Conservation (phyloP, 1,284 basidiomycete genomes). For the Ustilago sp. region DNA sequence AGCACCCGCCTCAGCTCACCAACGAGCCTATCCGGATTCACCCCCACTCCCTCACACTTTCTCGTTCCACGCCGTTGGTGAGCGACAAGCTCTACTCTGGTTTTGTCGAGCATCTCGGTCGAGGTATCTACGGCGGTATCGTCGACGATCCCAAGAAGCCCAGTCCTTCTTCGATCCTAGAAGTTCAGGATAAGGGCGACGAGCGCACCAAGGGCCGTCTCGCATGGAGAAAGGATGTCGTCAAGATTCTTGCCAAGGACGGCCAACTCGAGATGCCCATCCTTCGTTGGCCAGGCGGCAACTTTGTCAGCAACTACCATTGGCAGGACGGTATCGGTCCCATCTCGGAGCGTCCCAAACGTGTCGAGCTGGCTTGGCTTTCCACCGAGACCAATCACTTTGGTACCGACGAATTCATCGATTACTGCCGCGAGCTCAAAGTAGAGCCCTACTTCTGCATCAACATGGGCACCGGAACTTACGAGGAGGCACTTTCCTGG, state of each 20-base stretch:
- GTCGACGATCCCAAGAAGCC: conserved; percentile 72
- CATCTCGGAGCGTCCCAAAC: conserved; percentile 73
- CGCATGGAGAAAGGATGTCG: conserved; percentile 76
- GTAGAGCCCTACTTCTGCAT: conserved; percentile 76
- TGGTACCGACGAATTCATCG: conserved; percentile 75
- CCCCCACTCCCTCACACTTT: conserved; percentile 28
- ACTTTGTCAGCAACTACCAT: conserved; percentile 75
- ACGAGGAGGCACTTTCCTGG: conserved; percentile 77
- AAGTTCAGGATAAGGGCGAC: conserved; percentile 55
- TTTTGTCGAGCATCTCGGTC: conserved; percentile 65
- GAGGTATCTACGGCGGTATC: conserved; percentile 77
- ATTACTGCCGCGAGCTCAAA: conserved; percentile 71
- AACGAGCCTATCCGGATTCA: conserved; percentile 30
- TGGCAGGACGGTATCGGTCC: conserved; percentile 79
- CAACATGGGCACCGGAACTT: conserved; percentile 77
- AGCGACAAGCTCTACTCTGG: conserved; percentile 54
- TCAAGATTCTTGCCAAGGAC: conserved; percentile 71
- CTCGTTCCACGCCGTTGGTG: conserved; percentile 29
- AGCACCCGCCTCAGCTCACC: conserved; percentile 24
- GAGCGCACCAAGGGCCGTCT: conserved; percentile 60
- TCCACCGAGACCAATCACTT: conserved; percentile 77
- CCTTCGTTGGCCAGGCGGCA: conserved; percentile 75
- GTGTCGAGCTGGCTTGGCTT: conserved; percentile 78
- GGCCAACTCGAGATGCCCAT: conserved; percentile 75
- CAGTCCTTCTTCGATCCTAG: conserved; percentile 65